Evolutionary conservation across 1,284 basidiomycete genomes (phyloP), one percentile per base, ranked within the genome.

Genomic region (Naganishia sp.): DNA sequence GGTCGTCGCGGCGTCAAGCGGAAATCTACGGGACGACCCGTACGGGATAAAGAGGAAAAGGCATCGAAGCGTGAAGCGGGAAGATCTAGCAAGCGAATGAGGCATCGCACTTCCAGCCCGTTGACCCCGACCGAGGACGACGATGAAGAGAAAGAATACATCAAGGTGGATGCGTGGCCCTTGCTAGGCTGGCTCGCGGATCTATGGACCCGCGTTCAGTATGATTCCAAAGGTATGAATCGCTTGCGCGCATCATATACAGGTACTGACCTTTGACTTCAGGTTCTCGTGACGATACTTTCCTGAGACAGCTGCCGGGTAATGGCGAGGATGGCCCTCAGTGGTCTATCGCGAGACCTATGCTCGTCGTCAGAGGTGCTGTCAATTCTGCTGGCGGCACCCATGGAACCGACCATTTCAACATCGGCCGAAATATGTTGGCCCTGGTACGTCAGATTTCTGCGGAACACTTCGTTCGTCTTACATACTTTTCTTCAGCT

Each of bases 71-170:
- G 25, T 16, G 50, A 52, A 39, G n/a, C 9, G 7, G 49, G 44
- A 43, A 5, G 15, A 7, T 21, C 31, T 10, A 15, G 15, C 21
- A 18, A 31, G 36, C 21, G 43, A 16, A 15, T 18, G 25, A 6
- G 55, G 18, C 23, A n/a, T 21, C 36, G 33, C 33, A 61, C 48
- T 42, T 61, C 48, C 33, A 61, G 57, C 50, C 36, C 57, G n/a
- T 42, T 61, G 36, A 61, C 57, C n/a, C 46, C 52, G n/a, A 50
- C 39, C 23, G 48, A 61, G 13, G 57, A 61, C 11, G 57, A 61
- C 2, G 57, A 50, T 18, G 57, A 60, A 9, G 57, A 60, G 7
- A 48, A 61, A 3, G 57, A 60, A 21, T 45, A 16, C 36, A 48
- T 61, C 10, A 49, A 61, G 23, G 39, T n/a, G 48, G 39, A 61